Evolutionary conservation across 495 filamentous ascomycete genomes (phyloP).

Genomic region (Penicillium fimorum): DNA sequence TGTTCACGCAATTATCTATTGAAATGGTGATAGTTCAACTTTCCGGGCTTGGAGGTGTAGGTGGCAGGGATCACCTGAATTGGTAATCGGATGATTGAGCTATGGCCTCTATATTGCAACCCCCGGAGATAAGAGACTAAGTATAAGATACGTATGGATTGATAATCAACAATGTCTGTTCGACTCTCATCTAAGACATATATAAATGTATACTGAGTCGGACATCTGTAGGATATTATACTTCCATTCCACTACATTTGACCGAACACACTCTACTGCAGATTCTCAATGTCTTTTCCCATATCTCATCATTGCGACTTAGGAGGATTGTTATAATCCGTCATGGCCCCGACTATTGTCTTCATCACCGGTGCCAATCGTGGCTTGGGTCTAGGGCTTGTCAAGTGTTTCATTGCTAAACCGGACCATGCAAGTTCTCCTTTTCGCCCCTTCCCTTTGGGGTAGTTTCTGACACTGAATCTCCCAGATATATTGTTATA

Average conservation of each 20-base stretch:
- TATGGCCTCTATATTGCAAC: no score
- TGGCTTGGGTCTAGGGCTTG: background rate
- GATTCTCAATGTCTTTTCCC: background rate
- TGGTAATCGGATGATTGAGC: background rate
- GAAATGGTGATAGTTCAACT: background rate
- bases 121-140: background rate
- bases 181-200: background rate
- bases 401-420: background rate
- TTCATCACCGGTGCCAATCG: background rate
- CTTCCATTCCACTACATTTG: background rate
- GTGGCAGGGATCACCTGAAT: background rate
- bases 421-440: background rate
- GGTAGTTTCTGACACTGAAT: background rate
- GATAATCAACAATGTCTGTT: background rate
- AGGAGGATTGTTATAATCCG: background rate
- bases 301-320: background rate
- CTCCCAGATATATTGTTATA: slow-evolving; percentile 37
- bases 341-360: background rate
- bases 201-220: background rate
- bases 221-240: background rate
- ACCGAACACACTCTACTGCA: background rate
- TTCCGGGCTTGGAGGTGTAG: background rate
- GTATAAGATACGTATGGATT: background rate
- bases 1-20: background rate
- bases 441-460: background rate